A percentile compares a stretch with the other conserved stretches of the same genome.
These are phyloP conservation scores for Scenedesmus sp. DNA, from an alignment of 163 green algal genomes.

Conservation along the genomic window DNA sequence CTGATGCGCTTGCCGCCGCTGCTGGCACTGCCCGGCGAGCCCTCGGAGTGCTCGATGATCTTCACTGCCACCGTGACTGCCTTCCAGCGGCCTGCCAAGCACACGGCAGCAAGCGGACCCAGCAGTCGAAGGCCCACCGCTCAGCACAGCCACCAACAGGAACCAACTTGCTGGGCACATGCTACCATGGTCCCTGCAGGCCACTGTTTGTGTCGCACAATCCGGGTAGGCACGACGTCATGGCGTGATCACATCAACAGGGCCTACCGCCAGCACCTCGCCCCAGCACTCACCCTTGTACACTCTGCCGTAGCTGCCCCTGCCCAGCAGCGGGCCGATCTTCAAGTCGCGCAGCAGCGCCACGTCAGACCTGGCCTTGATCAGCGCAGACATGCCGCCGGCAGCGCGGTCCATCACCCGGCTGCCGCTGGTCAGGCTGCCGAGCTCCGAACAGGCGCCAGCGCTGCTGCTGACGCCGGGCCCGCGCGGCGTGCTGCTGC, in stretches of 20 bases:
- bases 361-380: slow-evolving; percentile 25
- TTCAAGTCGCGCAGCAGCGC: slow-evolving; percentile 62
- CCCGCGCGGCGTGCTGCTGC: not conserved
- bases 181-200: too few species aligned
- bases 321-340: slow-evolving; percentile 76
- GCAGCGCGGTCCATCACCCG: too few species aligned
- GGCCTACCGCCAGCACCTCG: slow-evolving; percentile 38
- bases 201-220: too few species aligned
- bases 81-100: slow-evolving; percentile 55
- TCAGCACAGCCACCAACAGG: not conserved
- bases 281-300: slow-evolving; percentile 65
- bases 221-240: too few species aligned
- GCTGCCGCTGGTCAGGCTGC: not conserved
- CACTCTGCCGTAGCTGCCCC: slow-evolving; percentile 72
- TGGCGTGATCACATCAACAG: too few species aligned
- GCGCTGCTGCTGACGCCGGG: not conserved
- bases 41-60: slow-evolving; percentile 42
- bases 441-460: too few species aligned
- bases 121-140: not conserved
- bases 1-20: slow-evolving; percentile 37
- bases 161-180: too few species aligned
- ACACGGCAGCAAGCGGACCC: too few species aligned
- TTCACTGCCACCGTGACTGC: slow-evolving; percentile 45
- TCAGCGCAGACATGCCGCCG: not conserved
- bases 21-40: not conserved